Evolutionary conservation across 768 basidiomycete genomes (phyloP).

Genomic region (Suillus bovinus): DNA sequence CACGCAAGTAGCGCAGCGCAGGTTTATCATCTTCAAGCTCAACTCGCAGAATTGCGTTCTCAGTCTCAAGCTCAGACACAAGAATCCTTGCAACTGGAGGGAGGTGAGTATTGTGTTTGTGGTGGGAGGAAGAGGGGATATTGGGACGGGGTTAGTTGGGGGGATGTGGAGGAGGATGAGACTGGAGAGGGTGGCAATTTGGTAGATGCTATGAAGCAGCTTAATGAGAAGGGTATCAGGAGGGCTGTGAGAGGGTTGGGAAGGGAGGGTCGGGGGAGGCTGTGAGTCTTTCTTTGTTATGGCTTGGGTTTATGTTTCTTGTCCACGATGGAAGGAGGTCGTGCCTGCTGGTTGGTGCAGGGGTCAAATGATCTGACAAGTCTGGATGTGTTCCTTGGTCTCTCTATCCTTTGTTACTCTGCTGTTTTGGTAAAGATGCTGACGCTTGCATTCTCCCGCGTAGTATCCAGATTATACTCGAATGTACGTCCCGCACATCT

Average conservation of each 20-base stretch:
- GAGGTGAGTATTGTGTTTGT: slow-evolving; percentile 45
- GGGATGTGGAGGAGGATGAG: slow-evolving; percentile 42
- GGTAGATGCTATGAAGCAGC: slow-evolving; percentile 50
- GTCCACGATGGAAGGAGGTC: background rate
- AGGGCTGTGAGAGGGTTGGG: slow-evolving; percentile 60
- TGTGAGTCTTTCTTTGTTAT: slow-evolving; percentile 48
- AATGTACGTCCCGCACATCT: slow-evolving; percentile 18
- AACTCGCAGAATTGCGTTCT: slow-evolving; percentile 64
- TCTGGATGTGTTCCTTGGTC: background rate
- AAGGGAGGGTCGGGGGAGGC: slow-evolving; percentile 68
- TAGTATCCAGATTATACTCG: slow-evolving; percentile 32
- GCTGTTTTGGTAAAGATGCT: slow-evolving; percentile 4
- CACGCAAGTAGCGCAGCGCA: slow-evolving; percentile 81
- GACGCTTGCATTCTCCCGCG: background rate
- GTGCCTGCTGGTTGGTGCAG: background rate
- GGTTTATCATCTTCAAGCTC: slow-evolving; percentile 83
- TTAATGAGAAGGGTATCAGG: slow-evolving; percentile 70
- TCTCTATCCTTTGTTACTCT: background rate
- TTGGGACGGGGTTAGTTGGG: slow-evolving; percentile 64
- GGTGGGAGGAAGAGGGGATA: slow-evolving; percentile 66
- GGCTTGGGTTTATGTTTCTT: background rate
- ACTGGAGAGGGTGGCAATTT: slow-evolving; percentile 48
- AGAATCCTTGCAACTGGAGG: slow-evolving; percentile 24
- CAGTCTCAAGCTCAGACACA: slow-evolving; percentile 33
- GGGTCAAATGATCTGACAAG: background rate